Percentiles rank a stretch among this genome's conserved stretches.
Conservation (phyloP, 1,284 basidiomycete genomes). For the Heterobasidion annosum region DNA sequence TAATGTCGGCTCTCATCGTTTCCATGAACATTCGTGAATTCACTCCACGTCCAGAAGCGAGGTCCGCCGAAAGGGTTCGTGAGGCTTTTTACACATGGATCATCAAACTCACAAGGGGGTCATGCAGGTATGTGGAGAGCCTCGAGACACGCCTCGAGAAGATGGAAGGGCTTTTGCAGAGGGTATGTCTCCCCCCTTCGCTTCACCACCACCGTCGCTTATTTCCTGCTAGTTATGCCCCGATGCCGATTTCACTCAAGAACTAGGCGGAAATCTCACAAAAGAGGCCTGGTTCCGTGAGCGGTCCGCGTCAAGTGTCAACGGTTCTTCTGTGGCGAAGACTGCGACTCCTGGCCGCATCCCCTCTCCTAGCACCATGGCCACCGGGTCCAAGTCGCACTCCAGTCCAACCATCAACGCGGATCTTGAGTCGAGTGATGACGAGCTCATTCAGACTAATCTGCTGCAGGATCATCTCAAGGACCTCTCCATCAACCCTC, state of each 20-base stretch:
- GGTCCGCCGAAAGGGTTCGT: constrained; percentile 78
- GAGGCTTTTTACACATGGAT: not conserved
- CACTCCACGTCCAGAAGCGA: constrained; percentile 44
- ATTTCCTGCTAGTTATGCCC: constrained; percentile 32
- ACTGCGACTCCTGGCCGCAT: constrained; percentile 5
- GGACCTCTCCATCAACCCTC: constrained; percentile 15
- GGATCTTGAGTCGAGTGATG: constrained; percentile 24
- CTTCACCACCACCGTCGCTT: not conserved
- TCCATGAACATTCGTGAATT: not conserved
- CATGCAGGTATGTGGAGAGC: constrained; percentile 56
- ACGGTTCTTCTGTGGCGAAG: not conserved
- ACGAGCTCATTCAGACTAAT: constrained; percentile 12
- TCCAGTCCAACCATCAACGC: constrained; percentile 14
- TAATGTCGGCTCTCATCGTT: constrained; percentile 19
- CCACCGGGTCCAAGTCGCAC: not conserved
- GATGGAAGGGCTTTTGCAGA: constrained; percentile 58
- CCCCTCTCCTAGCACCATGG: constrained; percentile 2
- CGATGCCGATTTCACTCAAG: constrained; percentile 35
- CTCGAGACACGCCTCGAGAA: constrained; percentile 64
- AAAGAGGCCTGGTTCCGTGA: constrained; percentile 33
- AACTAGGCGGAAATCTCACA: constrained; percentile 38
- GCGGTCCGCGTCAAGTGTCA: not conserved
- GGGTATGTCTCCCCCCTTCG: constrained; percentile 27
- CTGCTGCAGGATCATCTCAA: constrained; percentile 12
- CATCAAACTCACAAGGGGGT: not conserved